Base-by-base conservation (phyloP, 306 rosid species). In the Vigna reflexopilosa region DNA sequence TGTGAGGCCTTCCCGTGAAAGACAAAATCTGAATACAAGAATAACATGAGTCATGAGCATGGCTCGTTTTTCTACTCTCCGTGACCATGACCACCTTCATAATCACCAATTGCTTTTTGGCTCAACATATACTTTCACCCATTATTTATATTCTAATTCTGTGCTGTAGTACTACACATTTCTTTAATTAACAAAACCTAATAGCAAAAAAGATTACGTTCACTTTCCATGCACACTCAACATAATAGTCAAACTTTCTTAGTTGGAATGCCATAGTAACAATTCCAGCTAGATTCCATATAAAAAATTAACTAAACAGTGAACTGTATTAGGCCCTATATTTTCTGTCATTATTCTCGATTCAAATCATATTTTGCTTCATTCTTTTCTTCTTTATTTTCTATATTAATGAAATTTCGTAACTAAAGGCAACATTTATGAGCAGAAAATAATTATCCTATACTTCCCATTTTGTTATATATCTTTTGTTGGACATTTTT, bases 1-100 rank as follows among this genome's bases (percentile, higher is more conserved):
- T 78, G 90, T 86, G 84, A 83, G 16, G 15, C n/a, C 61, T 81
- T 65, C 50, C 3, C 9, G 48, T 73, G 19, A 77, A 73, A 51
- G 80, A 86, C 86, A 80, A 67, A 76, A 10, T 30, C 77, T 47
- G 71, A 64, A 67, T 73, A 4, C 73, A 9, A 51, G 57, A 66
- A 80, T 67, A 77, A 32, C 80, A 59, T 77, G 84, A 48, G 49
- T 68, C 49, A 55, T 76, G 85, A 51, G 47, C 73, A 22, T 74
- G 68, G 51, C 64, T 32, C 62, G 55, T 32, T 47, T 24, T 69
- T 83, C 77, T 47, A 58, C 73, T 67, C 19, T 45, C 20, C 11
- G 48, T 44, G 48, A 11, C 57, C 16, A 51, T 0, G 76, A 57
- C 19, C 5, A 54, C n/a, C 28, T 13, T 44, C 55, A 54, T 55